phyloP scores from a whole-genome alignment of 164 flowering plant species.

The Paratinospora sagittata region DNA sequence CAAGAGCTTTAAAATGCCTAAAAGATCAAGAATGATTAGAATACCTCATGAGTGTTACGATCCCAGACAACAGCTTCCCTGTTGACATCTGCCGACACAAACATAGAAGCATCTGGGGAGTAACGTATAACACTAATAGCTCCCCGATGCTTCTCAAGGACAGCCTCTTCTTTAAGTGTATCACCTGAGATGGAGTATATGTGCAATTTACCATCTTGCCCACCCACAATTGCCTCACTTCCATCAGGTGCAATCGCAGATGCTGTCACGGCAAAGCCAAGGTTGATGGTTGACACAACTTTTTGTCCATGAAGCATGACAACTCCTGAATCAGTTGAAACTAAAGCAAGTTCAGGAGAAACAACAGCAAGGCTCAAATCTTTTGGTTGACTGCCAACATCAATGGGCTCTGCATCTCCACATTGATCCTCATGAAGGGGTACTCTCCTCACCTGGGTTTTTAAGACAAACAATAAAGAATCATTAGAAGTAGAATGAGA shows the following conservation, averaged over 20 bases:
- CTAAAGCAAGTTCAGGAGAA: constrained; percentile 60
- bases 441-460: constrained; percentile 61
- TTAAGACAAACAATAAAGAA: neutral
- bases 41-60: constrained; percentile 68
- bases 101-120: constrained; percentile 89
- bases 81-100: constrained; percentile 83
- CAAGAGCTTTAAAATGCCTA: neutral
- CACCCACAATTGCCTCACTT: constrained; percentile 83
- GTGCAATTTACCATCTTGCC: constrained; percentile 88
- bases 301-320: constrained; percentile 63
- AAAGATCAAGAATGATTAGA: neutral
- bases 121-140: constrained; percentile 76
- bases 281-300: constrained; percentile 57
- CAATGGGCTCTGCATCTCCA: constrained; percentile 60
- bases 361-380: constrained; percentile 63
- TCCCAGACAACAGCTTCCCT: constrained; percentile 98
- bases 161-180: constrained; percentile 65
- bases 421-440: constrained; percentile 61
- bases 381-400: constrained; percentile 83
- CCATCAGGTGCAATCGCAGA: constrained; percentile 81
- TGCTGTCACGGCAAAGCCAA: constrained; percentile 78
- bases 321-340: constrained; percentile 77
- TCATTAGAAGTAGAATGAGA: neutral
- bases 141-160: constrained; percentile 92
- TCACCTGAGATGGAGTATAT: constrained; percentile 69